Evolutionary conservation across 2,329 filamentous ascomycete genomes (phyloP), one percentile per base, ranked within the genome.

Genomic region (Aspergillus awamori): DNA sequence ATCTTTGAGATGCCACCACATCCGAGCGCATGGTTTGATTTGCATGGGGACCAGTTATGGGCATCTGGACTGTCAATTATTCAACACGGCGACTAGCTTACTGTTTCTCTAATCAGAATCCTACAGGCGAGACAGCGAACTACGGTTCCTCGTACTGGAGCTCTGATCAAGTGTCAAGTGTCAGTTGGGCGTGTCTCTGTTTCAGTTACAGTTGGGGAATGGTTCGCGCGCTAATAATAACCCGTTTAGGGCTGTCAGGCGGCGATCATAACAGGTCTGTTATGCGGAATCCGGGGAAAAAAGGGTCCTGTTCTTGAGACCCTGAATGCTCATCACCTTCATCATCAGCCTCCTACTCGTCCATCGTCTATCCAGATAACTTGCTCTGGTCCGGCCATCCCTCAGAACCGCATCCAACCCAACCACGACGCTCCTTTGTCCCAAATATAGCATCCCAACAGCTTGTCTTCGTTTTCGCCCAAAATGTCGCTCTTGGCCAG

Each of bases 201-300:
- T 47, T 26, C 43, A 26, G 39, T 43, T 43, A 7, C 39, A 20
- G 11, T 22, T 22, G 11, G 43, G 20, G 20, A 43, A 22, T 13
- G 43, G 20, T 22, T 24, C 22, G 24, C 22, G 45, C 8, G 45
- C 43, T 22, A 20, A 26, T 5, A 20, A n/a, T n/a, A 24, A 30
- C 15, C 22, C 22, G 24, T 8, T 49, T 49, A 49, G 45, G 45
- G 45, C 45, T 49, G 45, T 24, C 45, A 24, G 43, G 53, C 39
- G 38, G 15, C 43, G 53, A 41, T 30, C 39, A 43, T 43, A 41
- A n/a, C 36, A 26, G 15, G 22, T 28, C n/a, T 45, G 39, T 33
- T 30, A 45, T 36, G 33, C 33, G 33, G 11, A 36, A 56, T 56
- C 53, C 53, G 53, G 53, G 53, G 53, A 56, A 53, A 53, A 28